Evolutionary conservation across 108 stramenopile species (phyloP).

Genomic region (Nitzschia sp.): DNA sequence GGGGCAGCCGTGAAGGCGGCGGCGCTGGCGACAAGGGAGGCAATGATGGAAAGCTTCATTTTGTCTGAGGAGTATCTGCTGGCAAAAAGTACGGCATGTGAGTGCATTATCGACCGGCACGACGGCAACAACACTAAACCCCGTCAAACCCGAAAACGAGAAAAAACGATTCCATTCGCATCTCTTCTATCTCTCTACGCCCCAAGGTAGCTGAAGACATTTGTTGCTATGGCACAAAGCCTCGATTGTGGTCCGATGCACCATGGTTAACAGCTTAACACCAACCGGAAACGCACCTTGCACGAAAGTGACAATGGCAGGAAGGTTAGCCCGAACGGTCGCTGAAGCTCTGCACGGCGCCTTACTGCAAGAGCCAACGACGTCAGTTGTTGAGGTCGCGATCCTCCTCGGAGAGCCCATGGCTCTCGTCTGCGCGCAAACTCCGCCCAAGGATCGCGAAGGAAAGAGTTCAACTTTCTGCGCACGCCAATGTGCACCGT

Average conservation of each 20-base stretch:
- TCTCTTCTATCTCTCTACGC: too few species aligned
- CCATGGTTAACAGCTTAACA: not conserved
- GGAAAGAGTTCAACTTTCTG: conserved; percentile 2
- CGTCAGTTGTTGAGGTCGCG: conserved; percentile 13
- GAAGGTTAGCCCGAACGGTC: not conserved
- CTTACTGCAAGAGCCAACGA: not conserved
- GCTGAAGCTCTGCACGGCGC: not conserved
- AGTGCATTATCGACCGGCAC: too few species aligned
- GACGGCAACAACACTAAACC: too few species aligned
- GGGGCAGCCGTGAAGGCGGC: conserved; percentile 61
- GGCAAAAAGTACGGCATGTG: not conserved
- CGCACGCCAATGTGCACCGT: too few species aligned
- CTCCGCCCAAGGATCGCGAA: not conserved
- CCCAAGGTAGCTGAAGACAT: too few species aligned
- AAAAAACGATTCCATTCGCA: too few species aligned
- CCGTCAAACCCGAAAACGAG: too few species aligned
- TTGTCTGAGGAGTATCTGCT: conserved; percentile 19
- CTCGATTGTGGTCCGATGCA: too few species aligned
- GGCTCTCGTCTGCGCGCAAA: not conserved
- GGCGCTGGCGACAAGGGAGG: conserved; percentile 61
- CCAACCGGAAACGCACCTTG: conserved; percentile 12
- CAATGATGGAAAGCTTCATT: conserved; percentile 81
- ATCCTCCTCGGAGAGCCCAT: not conserved
- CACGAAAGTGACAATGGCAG: conserved; percentile 9
- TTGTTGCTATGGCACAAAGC: too few species aligned